A percentile compares a stretch with the other conserved stretches of the same genome.
Conservation (phyloP, 345 rosid genomes). For the Acer yangbiense region DNA sequence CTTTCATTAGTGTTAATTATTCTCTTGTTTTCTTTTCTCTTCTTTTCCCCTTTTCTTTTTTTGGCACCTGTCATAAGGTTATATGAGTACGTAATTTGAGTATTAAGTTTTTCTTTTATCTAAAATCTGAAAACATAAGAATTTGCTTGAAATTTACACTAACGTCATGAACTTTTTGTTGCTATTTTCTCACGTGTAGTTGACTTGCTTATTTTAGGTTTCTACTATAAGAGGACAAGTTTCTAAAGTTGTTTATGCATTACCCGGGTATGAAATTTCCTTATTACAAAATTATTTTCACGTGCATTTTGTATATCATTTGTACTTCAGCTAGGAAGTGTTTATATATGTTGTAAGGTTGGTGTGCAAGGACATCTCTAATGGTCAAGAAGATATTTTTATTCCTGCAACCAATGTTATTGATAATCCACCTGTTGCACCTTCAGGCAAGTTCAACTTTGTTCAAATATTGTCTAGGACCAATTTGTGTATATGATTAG, state of each 20-base stretch:
- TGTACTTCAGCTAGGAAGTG: slow-evolving; percentile 12
- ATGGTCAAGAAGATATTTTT: slow-evolving; percentile 50
- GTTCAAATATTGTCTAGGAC: slow-evolving; percentile 6
- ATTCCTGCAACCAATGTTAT: slow-evolving; percentile 59
- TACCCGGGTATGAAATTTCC: slow-evolving; percentile 35
- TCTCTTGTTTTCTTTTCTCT: not conserved
- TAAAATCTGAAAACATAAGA: not conserved
- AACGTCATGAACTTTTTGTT: not conserved
- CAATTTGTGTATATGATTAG: not conserved
- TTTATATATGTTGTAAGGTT: slow-evolving; percentile 33
- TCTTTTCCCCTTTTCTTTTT: not conserved
- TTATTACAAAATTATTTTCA: not conserved
- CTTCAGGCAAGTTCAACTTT: slow-evolving; percentile 48
- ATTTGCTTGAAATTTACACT: not conserved
- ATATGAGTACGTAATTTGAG: not conserved
- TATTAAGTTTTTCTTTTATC: not conserved
- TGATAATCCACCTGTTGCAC: slow-evolving; percentile 54
- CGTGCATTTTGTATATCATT: slow-evolving; percentile 7
- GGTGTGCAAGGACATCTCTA: slow-evolving; percentile 57
- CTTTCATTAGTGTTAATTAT: not conserved
- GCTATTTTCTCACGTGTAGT: not conserved
- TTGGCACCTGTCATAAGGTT: not conserved
- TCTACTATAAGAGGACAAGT: slow-evolving; percentile 18
- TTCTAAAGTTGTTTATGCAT: slow-evolving; percentile 5
- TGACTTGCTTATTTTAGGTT: slow-evolving; percentile 33